Evolutionary conservation across 805 yeast species (phyloP).

Genomic region (Saccharomycopsis guyanensis): DNA sequence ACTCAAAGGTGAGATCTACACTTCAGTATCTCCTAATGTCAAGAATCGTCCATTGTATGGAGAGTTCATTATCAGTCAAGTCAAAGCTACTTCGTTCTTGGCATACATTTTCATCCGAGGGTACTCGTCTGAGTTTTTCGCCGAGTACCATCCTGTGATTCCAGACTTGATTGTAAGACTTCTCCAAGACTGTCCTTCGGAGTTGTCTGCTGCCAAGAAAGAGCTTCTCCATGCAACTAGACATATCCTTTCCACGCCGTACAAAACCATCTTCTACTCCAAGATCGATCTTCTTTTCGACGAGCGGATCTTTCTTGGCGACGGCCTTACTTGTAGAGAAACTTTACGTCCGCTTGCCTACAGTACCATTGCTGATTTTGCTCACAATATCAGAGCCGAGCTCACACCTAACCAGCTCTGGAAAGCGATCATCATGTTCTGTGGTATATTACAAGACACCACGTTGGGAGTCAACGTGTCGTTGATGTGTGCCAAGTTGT

Average conservation of each 20-base stretch:
- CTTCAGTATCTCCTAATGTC: conserved; percentile 69
- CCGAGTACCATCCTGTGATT: conserved; percentile 49
- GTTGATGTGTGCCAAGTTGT: conserved; percentile 89
- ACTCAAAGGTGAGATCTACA: conserved; percentile 48
- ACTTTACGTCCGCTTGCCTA: conserved; percentile 89
- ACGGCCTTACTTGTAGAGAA: conserved; percentile 86
- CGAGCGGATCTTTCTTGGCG: conserved; percentile 82
- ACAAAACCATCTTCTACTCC: conserved; percentile 72
- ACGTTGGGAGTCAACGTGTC: conserved; percentile 83
- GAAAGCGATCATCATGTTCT: conserved; percentile 78
- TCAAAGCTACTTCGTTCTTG: conserved; percentile 89
- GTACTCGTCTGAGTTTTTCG: conserved; percentile 58
- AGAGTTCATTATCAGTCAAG: conserved; percentile 87
- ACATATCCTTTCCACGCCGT: conserved; percentile 88
- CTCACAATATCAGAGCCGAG: conserved; percentile 84
- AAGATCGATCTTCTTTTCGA: conserved; percentile 80
- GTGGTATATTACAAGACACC: conserved; percentile 72
- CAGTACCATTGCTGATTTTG: conserved; percentile 90
- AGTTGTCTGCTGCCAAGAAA: conserved; percentile 82
- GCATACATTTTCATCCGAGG: conserved; percentile 89
- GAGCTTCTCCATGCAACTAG: conserved; percentile 91
- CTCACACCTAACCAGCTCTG: conserved; percentile 76
- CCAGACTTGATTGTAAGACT: conserved; percentile 84
- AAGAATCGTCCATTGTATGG: conserved; percentile 72
- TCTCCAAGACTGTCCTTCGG: conserved; percentile 93